These are phyloP conservation scores for Apiospora pterosperma DNA, from an alignment of 2,329 filamentous ascomycete species.

Conservation along the genomic window DNA sequence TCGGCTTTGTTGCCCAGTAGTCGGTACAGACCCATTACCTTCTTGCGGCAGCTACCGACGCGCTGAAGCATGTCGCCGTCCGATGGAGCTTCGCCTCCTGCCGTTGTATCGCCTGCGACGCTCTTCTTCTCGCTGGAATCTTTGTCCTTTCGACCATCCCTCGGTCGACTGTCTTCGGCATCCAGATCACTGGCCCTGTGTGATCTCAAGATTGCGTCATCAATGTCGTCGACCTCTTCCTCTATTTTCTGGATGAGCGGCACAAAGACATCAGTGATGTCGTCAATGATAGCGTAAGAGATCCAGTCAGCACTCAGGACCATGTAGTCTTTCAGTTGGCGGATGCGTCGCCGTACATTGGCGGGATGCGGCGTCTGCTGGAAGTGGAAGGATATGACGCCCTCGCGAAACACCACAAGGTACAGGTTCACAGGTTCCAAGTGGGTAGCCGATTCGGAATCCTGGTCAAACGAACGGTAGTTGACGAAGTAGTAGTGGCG, in stretches of 20 bases:
- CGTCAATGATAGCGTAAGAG: constrained; percentile 95
- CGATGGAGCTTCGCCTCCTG: constrained; percentile 40
- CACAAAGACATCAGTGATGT: constrained; percentile 95
- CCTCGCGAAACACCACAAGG: constrained; percentile 92
- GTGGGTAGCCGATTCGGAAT: constrained; percentile 83
- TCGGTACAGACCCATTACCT: constrained; percentile 93
- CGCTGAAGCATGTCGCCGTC: constrained; percentile 83
- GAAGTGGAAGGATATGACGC: constrained; percentile 95
- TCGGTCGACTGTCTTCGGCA: constrained; percentile 22
- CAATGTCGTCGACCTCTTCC: constrained; percentile 94
- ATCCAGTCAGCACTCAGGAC: constrained; percentile 96
- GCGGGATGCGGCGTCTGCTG: constrained; percentile 94
- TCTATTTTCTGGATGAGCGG: constrained; percentile 92
- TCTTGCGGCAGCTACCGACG: constrained; percentile 92
- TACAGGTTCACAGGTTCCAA: constrained; percentile 97
- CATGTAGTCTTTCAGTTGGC: constrained; percentile 90
- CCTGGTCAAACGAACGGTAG: constrained; percentile 96
- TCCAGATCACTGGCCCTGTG: constrained; percentile 54
- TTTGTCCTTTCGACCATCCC: neutral
- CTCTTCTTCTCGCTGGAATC: constrained; percentile 40
- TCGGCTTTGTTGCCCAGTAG: constrained; percentile 96
- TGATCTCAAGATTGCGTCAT: constrained; percentile 82
- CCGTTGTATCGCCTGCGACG: constrained; percentile 39
- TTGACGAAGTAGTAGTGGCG: constrained; percentile 98
- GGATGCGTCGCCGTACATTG: constrained; percentile 89